Evolutionary conservation across 2,329 filamentous ascomycete genomes (phyloP).

Genomic region (Fusarium sp.): DNA sequence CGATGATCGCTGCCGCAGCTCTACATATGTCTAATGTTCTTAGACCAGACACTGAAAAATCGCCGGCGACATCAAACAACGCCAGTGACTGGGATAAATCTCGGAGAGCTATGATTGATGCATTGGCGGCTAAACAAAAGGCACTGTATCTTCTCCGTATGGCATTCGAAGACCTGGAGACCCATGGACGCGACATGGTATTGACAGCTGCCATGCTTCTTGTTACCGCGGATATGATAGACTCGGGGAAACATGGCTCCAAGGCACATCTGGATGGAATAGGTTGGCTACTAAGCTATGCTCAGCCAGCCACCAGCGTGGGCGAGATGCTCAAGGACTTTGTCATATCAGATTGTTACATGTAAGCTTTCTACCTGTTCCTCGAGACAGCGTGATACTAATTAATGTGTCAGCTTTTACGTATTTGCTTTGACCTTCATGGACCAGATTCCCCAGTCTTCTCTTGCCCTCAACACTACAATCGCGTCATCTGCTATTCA

Average conservation of each 20-base stretch:
- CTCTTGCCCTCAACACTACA: background rate
- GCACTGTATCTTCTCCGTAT: background rate
- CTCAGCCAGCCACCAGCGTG: background rate
- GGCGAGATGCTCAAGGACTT: conserved; percentile 4
- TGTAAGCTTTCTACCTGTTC: background rate
- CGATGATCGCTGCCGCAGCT: background rate
- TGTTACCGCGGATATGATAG: background rate
- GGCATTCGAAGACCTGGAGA: background rate
- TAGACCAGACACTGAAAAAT: background rate
- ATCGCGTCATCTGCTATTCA: conserved; percentile 3
- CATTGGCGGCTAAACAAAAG: background rate
- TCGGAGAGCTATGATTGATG: background rate
- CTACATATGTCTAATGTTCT: conserved; percentile 10
- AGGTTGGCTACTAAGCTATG: background rate
- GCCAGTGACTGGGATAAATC: background rate
- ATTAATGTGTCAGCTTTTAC: background rate
- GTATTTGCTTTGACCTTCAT: conserved; percentile 6
- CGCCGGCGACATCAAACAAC: background rate
- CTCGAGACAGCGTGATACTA: fast-evolving
- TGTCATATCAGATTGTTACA: conserved; percentile 11
- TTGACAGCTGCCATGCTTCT: conserved; percentile 1
- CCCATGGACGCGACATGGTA: background rate
- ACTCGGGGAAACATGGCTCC: conserved; percentile 5
- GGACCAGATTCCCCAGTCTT: background rate
- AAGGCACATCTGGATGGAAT: conserved; percentile 8